Evolutionary conservation across 257 asterid genomes (phyloP), one percentile per base, ranked within the genome.

Genomic region (Scutellaria baicalensis): DNA sequence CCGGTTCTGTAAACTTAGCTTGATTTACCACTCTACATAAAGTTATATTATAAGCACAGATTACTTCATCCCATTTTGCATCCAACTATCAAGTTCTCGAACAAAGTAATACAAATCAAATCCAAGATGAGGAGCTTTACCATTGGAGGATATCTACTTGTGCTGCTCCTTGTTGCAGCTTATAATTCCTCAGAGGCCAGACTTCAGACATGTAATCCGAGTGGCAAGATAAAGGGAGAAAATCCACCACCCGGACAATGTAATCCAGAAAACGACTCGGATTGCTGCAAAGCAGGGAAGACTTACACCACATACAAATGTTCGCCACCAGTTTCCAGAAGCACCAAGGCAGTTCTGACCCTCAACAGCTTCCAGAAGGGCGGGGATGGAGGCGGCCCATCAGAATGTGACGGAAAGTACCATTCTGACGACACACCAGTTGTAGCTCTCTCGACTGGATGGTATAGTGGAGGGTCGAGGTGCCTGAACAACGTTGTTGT

Each of bases 361-460:
- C 12, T 83, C 3, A 77, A 80, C 69, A 77, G 87, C 66, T 83
- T 83, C 16, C 35, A 79, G 70, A 14, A 77, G 27, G 87, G 84
- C 21, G 87, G 84, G 27, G 87, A 83, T 33, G 87, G 84, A 3
- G 81, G 81, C 5, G 81, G 70, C 13, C 80, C 84, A 0, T 80
- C 83, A 0, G 84, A 80, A 42, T 80, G 87, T 47, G 83, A 83
- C 59, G 51, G 64, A 0, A 31, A 68, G 71, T 83, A 80, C 80
- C 88, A 83, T 39, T 74, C 79, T 1, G 83, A 83, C n/a, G 48
- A 69, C 48, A 69, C 65, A 3, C 83, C 79, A 8, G 78, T 80
- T 0, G 88, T 78, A 16, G 85, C 85, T 0, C 68, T 83, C 1
- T 83, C 88, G 2, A 83, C 83, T 0, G 85, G 88, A 6, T 83